Percentiles rank a stretch among this genome's conserved stretches.
phyloP scores from a whole-genome alignment of 2,329 filamentous ascomycete species.

The Amauroascus verrucosus region DNA sequence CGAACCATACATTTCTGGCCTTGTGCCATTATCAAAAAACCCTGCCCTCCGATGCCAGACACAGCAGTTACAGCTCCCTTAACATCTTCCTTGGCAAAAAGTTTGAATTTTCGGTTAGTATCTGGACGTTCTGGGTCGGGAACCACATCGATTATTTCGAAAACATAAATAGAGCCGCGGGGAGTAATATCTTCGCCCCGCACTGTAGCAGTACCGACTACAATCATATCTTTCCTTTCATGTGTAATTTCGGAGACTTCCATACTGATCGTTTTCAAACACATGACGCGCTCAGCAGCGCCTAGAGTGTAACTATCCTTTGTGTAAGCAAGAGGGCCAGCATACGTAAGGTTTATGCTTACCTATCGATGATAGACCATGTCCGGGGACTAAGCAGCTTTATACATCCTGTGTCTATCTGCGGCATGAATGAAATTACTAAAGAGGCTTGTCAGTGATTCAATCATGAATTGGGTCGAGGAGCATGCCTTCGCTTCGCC shows the following conservation, averaged over 20 bases:
- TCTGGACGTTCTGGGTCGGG: conserved; percentile 78
- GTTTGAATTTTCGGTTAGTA: conserved; percentile 73
- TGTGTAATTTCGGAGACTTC: conserved; percentile 88
- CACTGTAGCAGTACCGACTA: conserved; percentile 74
- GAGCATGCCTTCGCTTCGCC: conserved; percentile 56
- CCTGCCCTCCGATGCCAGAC: conserved; percentile 74
- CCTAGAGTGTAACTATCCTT: conserved; percentile 11
- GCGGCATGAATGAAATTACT: conserved; percentile 52
- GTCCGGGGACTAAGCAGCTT: conserved; percentile 69
- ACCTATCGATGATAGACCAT: conserved; percentile 67
- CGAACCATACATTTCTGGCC: conserved; percentile 97
- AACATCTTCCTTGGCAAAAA: conserved; percentile 81
- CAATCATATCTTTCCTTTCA: conserved; percentile 70
- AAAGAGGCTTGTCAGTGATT: not conserved
- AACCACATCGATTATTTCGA: conserved; percentile 83
- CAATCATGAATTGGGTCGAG: not conserved
- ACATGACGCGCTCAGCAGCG: conserved; percentile 64
- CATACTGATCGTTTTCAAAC: conserved; percentile 70
- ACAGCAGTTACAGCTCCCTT: conserved; percentile 84
- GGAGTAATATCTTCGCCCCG: conserved; percentile 84
- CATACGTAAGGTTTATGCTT: conserved; percentile 14
- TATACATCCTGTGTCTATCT: conserved; percentile 59
- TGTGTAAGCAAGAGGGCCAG: not conserved
- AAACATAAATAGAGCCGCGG: conserved; percentile 76
- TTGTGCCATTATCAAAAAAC: conserved; percentile 79